Conservation (phyloP, 805 yeast species). For the Schwanniomyces yamadae region DNA sequence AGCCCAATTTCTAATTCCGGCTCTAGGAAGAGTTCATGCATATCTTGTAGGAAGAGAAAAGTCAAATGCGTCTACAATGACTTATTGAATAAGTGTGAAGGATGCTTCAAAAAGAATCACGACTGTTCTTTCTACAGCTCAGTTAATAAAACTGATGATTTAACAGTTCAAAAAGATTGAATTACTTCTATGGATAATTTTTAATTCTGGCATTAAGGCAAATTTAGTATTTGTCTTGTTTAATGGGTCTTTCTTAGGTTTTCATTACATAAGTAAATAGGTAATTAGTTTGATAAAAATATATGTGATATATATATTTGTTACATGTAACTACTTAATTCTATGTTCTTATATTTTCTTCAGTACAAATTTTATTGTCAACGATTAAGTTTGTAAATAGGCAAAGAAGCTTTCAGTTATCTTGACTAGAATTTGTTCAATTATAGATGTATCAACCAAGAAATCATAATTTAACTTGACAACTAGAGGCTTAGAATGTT, state of each 20-base stretch:
- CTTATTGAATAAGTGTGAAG: constrained; percentile 35
- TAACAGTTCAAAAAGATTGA: too few species aligned
- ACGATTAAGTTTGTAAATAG: constrained; percentile 14
- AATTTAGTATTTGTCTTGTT: too few species aligned
- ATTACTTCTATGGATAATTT: too few species aligned
- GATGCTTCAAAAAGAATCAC: constrained; percentile 37
- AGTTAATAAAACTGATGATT: not conserved
- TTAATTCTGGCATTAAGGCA: too few species aligned
- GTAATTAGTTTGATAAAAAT: too few species aligned
- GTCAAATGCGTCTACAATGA: constrained; percentile 40
- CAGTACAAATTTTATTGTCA: too few species aligned
- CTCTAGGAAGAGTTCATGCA: constrained; percentile 38
- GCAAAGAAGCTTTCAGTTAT: constrained; percentile 27
- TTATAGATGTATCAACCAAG: constrained; percentile 24
- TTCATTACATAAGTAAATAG: too few species aligned
- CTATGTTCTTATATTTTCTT: too few species aligned
- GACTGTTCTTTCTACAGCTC: constrained; percentile 30
- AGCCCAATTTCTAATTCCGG: constrained; percentile 5
- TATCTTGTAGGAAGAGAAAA: constrained; percentile 42
- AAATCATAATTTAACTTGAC: constrained; percentile 41
- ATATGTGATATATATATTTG: too few species aligned
- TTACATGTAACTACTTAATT: too few species aligned
- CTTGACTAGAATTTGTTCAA: constrained; percentile 30
- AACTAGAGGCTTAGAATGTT: constrained; percentile 11
- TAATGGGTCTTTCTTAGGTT: too few species aligned